Conservation (phyloP, 345 rosid genomes). For the Garcia nutans region DNA sequence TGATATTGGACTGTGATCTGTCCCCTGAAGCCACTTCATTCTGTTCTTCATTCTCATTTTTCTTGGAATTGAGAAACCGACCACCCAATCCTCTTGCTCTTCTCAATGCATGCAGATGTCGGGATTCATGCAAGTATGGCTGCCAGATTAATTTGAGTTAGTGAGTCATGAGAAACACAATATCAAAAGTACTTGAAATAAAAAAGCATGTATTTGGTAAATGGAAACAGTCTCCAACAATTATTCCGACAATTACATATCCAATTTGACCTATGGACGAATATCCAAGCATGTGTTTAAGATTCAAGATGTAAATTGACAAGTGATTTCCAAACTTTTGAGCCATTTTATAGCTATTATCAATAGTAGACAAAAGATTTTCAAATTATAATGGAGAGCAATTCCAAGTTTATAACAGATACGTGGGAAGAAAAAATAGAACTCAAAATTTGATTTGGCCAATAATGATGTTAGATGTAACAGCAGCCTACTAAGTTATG, state of each 20-base stretch:
- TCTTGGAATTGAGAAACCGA: conserved; percentile 82
- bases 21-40: conserved; percentile 47
- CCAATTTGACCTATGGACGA: too few species aligned
- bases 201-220: background rate
- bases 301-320: background rate
- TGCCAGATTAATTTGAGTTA: conserved; percentile 33
- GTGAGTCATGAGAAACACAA: conserved; percentile 5
- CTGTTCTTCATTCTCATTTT: conserved; percentile 46
- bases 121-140: conserved; percentile 98
- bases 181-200: background rate
- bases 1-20: conserved; percentile 57
- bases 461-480: background rate
- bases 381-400: background rate
- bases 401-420: background rate
- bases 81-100: conserved; percentile 97
- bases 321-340: background rate
- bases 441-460: background rate
- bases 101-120: conserved; percentile 89
- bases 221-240: background rate
- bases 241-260: too few species aligned
- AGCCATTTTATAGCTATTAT: background rate
- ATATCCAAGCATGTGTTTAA: too few species aligned
- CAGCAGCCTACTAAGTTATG: background rate
- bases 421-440: background rate
- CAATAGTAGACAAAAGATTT: too few species aligned